Conservation (phyloP, 2,329 filamentous ascomycete species). For the Volutella citrinella region DNA sequence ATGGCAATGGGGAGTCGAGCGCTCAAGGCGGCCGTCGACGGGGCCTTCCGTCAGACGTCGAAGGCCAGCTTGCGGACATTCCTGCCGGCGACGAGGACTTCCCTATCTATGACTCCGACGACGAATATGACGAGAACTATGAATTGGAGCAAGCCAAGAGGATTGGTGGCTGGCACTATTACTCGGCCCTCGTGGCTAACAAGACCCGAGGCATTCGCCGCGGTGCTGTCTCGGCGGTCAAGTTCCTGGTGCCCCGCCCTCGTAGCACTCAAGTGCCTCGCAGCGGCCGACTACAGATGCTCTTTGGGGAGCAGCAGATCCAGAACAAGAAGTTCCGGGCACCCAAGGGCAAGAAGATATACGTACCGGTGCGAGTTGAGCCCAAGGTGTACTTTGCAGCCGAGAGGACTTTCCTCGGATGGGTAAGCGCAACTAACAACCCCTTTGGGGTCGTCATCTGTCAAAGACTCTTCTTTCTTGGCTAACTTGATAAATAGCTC, state of each 20-base stretch:
- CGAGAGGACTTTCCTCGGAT: slow-evolving; percentile 92
- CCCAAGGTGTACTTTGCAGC: slow-evolving; percentile 98
- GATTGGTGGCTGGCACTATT: slow-evolving; percentile 75
- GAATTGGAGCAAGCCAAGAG: slow-evolving; percentile 74
- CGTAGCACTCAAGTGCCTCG: slow-evolving; percentile 54
- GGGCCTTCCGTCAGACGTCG: slow-evolving; percentile 61
- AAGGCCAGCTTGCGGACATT: slow-evolving; percentile 73
- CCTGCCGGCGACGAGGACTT: slow-evolving; percentile 66
- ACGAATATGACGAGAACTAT: slow-evolving; percentile 74
- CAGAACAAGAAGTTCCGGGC: slow-evolving; percentile 64
- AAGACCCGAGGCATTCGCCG: slow-evolving; percentile 43
- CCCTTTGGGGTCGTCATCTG: neutral
- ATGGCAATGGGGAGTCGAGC: slow-evolving; percentile 35
- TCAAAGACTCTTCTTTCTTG: slow-evolving; percentile 8
- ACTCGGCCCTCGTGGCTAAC: slow-evolving; percentile 53
- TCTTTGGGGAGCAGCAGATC: slow-evolving; percentile 55
- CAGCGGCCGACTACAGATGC: slow-evolving; percentile 49
- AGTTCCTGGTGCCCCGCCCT: slow-evolving; percentile 54
- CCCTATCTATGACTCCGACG: slow-evolving; percentile 81
- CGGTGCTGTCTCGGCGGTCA: slow-evolving; percentile 42
- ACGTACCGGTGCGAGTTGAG: slow-evolving; percentile 92
- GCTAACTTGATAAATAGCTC: slow-evolving; percentile 51
- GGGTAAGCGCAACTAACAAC: slow-evolving; percentile 56
- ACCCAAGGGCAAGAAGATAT: slow-evolving; percentile 84
- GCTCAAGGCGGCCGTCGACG: slow-evolving; percentile 35